Evolutionary conservation across 139 green algal species (phyloP), one percentile per base, ranked within the genome.

Genomic region (Chlamydomonas asymmetrica): DNA sequence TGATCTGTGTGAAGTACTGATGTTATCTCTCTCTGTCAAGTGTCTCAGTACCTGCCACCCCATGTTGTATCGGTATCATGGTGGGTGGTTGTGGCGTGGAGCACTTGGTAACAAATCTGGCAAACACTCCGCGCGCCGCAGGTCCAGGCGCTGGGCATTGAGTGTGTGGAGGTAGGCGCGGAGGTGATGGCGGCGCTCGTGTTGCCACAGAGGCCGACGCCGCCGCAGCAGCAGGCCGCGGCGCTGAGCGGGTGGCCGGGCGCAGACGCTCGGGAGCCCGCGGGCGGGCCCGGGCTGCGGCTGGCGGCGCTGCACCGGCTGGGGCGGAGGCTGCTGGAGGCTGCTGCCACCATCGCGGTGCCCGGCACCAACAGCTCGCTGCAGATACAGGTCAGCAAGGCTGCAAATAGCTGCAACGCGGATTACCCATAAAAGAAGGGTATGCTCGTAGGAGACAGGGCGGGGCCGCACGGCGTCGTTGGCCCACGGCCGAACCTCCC

Each of bases 301-400:
- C 71, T 77, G 41, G 71, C 71, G 59, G 32, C 71, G 5, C 71
- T 77, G 34, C 71, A 77, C 71, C 71, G 71, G 4, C 50, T 77
- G 16, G 71, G 71, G 10, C 71, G 71, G 2, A 32, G 41, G 22
- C 71, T 77, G 4, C 34, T 77, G 32, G 71, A 77, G 35, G 71
- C 71, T 32, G 71, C 71, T 22, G 34, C 71, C 59, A 77, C 43
- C 20, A 66, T 77, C 9, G 23, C 59, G 25, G 71, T 77, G 32
- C 71, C 71, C 22, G 71, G 71, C 9, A 77, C 71, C 41, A 63
- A 22, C 32, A 77, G 59, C 34, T 77, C 59, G 34, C 71, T 77
- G 40, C 71, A 77, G 57, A 57, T 77, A 25, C 71, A 77, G 45
- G 45, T 34, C 38, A 70, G 32, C 59, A n/a, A n/a, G 59, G 71